Percentiles rank a stretch among this genome's conserved stretches.
Conservation (phyloP, 2,329 filamentous ascomycete genomes). For the Pestalotiopsis sp. region DNA sequence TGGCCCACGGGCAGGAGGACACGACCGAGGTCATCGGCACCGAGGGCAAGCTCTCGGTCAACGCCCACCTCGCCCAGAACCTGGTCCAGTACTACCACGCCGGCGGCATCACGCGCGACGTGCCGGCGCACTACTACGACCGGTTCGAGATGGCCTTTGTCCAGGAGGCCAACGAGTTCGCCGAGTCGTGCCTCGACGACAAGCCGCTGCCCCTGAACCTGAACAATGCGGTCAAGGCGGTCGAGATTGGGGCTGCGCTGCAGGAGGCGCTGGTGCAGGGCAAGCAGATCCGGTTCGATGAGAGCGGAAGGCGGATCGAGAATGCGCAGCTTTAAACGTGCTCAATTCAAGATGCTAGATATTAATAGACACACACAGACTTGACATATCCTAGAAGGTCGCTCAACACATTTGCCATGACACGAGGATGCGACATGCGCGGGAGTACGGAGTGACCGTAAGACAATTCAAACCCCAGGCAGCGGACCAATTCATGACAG, state of each 20-base stretch:
- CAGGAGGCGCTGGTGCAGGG: conserved; percentile 59
- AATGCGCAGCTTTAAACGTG: conserved; percentile 22
- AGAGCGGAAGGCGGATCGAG: conserved; percentile 48
- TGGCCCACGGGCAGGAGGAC: conserved; percentile 69
- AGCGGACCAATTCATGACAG: too few relatives aligned
- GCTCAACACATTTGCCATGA: too few relatives aligned
- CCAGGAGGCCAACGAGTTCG: conserved; percentile 65
- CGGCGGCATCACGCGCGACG: conserved; percentile 58
- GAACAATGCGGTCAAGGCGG: conserved; percentile 57
- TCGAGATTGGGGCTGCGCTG: conserved; percentile 63
- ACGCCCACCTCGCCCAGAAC: conserved; percentile 57
- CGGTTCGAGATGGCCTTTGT: conserved; percentile 66
- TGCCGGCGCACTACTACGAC: conserved; percentile 64
- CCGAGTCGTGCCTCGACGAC: conserved; percentile 58
- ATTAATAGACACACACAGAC: too few relatives aligned
- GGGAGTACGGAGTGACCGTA: too few relatives aligned
- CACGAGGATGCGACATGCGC: too few relatives aligned
- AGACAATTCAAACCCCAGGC: too few relatives aligned
- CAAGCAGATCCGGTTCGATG: conserved; percentile 62
- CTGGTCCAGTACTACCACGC: conserved; percentile 59
- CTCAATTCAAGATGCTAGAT: too few relatives aligned
- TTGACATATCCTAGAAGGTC: too few relatives aligned
- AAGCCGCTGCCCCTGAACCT: conserved; percentile 59
- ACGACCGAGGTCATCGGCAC: conserved; percentile 70
- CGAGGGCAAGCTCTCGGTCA: conserved; percentile 64